These are phyloP conservation scores for Aspergillus cavernicola DNA, from an alignment of 495 filamentous ascomycete genomes.

Conservation along the genomic window DNA sequence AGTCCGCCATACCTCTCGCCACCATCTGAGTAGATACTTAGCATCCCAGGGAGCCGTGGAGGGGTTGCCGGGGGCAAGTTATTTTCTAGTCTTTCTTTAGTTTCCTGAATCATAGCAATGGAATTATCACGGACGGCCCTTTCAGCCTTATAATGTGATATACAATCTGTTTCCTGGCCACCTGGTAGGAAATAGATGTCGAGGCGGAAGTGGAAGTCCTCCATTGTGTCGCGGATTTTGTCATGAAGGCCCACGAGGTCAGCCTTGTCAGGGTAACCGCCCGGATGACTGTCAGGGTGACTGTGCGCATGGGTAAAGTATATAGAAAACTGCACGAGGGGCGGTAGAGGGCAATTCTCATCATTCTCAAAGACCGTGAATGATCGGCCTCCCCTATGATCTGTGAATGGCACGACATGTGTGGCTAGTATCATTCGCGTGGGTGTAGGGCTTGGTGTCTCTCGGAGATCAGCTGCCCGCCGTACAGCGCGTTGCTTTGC, in stretches of 20 bases:
- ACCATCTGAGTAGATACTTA: neutral
- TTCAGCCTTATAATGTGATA: neutral
- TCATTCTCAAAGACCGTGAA: conserved; percentile 8
- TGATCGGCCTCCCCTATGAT: neutral
- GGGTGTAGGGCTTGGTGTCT: neutral
- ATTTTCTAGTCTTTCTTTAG: neutral
- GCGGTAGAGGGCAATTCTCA: neutral
- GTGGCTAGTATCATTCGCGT: neutral
- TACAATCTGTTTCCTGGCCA: neutral
- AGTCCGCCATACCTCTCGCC: neutral
- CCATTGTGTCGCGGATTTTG: neutral
- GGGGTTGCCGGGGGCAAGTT: neutral
- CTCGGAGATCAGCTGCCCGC: neutral
- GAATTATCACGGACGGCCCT: neutral
- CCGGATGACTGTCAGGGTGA: too few relatives aligned
- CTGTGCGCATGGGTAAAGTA: neutral
- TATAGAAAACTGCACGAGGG: neutral
- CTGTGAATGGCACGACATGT: conserved; percentile 4
- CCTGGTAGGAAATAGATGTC: conserved; percentile 2
- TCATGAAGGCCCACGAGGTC: neutral
- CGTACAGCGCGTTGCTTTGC: neutral
- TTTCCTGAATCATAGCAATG: neutral
- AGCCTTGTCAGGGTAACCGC: neutral
- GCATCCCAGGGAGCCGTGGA: neutral
- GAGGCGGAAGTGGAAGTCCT: conserved; percentile 3